A percentile compares a stretch with the other conserved stretches of the same genome.
Conservation (phyloP, 371 early-diverging fungal species). For the Rhizopus delemar region DNA sequence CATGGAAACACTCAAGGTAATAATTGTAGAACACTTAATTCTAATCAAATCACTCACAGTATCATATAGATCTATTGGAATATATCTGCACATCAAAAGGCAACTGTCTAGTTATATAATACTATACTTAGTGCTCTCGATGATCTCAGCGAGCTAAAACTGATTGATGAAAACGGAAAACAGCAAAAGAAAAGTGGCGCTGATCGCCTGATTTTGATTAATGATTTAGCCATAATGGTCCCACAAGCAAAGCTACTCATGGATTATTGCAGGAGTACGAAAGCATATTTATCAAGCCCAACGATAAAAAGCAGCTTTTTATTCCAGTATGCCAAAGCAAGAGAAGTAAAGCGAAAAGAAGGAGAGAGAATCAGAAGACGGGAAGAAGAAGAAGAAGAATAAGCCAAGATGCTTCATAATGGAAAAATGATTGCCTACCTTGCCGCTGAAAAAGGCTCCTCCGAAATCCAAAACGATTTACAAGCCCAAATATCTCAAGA, state of each 20-base stretch:
- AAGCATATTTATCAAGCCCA: slow-evolving; percentile 17
- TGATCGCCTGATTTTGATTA: slow-evolving; percentile 22
- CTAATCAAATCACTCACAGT: too few relatives aligned
- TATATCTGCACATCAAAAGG: too few relatives aligned
- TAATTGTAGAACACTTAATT: too few relatives aligned
- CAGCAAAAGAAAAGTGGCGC: slow-evolving; percentile 18
- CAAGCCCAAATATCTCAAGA: slow-evolving; percentile 16
- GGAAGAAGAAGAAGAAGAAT: slow-evolving; percentile 17
- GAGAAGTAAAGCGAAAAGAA: slow-evolving; percentile 20
- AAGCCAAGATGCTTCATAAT: slow-evolving; percentile 16
- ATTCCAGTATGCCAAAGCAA: slow-evolving; percentile 17
- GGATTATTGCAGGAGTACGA: slow-evolving; percentile 19
- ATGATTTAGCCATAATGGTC: slow-evolving; percentile 14
- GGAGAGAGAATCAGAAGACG: slow-evolving; percentile 15
- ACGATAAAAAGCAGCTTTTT: slow-evolving; percentile 14
- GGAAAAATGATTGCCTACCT: slow-evolving; percentile 20
- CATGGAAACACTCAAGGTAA: too few relatives aligned
- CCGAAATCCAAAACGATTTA: slow-evolving; percentile 14
- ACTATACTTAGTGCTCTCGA: slow-evolving; percentile 15
- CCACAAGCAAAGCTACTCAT: slow-evolving; percentile 18
- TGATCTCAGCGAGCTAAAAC: slow-evolving; percentile 17
- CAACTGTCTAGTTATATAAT: too few relatives aligned
- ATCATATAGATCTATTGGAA: too few relatives aligned
- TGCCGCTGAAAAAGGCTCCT: slow-evolving; percentile 17
- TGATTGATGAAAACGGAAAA: slow-evolving; percentile 17